Percentiles rank a stretch among this genome's conserved stretches.
Evolutionary conservation across 1,139 yeast species (phyloP).

Genomic region (Candida neerlandica): DNA sequence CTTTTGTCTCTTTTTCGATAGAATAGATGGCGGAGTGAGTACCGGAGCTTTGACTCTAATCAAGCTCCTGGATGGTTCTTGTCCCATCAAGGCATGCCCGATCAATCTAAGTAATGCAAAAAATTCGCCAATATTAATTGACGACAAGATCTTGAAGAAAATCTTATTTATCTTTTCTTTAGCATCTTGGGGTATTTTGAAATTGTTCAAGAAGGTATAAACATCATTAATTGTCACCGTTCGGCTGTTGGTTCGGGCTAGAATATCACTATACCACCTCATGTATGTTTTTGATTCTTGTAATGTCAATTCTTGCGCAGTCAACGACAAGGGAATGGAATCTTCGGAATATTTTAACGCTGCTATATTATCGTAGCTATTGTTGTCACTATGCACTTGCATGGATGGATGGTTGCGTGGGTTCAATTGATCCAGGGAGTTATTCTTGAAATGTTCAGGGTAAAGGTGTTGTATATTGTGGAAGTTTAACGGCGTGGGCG

Average conservation of each 20-base stretch:
- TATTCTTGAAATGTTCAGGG: slow-evolving; percentile 17
- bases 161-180: slow-evolving; percentile 51
- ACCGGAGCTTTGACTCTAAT: slow-evolving; percentile 57
- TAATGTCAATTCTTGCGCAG: slow-evolving; percentile 60
- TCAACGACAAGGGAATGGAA: slow-evolving; percentile 59
- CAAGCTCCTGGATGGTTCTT: slow-evolving; percentile 52
- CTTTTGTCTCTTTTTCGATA: slow-evolving; percentile 54
- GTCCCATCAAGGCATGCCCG: slow-evolving; percentile 55
- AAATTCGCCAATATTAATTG: slow-evolving; percentile 73
- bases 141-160: slow-evolving; percentile 50
- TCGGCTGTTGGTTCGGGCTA: slow-evolving; percentile 57
- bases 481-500: slow-evolving; percentile 11
- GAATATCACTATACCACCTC: slow-evolving; percentile 76
- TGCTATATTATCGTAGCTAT: slow-evolving; percentile 12
- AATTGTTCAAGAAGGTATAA: slow-evolving; percentile 62
- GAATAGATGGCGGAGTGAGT: slow-evolving; percentile 69
- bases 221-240: slow-evolving; percentile 64
- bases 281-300: slow-evolving; percentile 73
- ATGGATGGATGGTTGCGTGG: slow-evolving; percentile 5
- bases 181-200: slow-evolving; percentile 47
- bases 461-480: slow-evolving; percentile 13
- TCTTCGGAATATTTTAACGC: slow-evolving; percentile 7
- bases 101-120: slow-evolving; percentile 70
- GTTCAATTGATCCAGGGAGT: slow-evolving; percentile 18
- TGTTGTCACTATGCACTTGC: slow-evolving; percentile 13